Percentiles rank a stretch among this genome's conserved stretches.
phyloP scores from a whole-genome alignment of 192 early-diverging fungal genomes.

The Dispira parvispora region DNA sequence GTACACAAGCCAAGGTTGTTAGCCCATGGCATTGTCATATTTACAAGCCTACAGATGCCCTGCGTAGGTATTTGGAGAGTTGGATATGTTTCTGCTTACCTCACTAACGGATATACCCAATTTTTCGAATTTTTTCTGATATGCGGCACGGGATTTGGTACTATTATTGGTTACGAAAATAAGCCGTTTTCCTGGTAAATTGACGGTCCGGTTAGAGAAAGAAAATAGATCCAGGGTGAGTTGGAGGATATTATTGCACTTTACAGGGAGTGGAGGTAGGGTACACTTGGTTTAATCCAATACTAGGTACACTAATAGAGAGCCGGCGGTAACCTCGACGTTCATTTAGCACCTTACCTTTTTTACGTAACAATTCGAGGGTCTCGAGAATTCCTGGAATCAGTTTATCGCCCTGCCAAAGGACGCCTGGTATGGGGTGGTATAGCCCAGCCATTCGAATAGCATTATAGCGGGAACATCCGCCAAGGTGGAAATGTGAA shows the following conservation, averaged over 20 bases:
- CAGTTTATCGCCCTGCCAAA: slow-evolving; percentile 66
- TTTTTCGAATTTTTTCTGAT: slow-evolving; percentile 65
- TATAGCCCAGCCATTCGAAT: not conserved
- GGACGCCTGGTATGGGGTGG: slow-evolving; percentile 42
- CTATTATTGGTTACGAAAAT: slow-evolving; percentile 98
- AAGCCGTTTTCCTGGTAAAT: slow-evolving; percentile 58
- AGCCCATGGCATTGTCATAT: not conserved
- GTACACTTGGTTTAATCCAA: not conserved
- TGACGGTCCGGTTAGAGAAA: not conserved
- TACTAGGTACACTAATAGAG: not conserved
- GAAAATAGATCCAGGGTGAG: not conserved
- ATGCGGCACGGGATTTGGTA: slow-evolving; percentile 65
- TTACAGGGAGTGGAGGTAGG: not conserved
- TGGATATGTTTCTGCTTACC: slow-evolving; percentile 21
- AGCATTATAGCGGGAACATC: not conserved
- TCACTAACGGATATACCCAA: slow-evolving; percentile 59
- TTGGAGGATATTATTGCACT: not conserved
- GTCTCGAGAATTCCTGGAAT: slow-evolving; percentile 53
- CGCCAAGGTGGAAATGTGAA: not conserved
- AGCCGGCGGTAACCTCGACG: not conserved
- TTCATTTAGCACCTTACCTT: slow-evolving; percentile 25
- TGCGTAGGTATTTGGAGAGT: not conserved
- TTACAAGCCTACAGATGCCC: not conserved
- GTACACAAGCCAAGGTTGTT: not conserved
- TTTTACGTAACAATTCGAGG: slow-evolving; percentile 47